These are phyloP conservation scores for Pythium scleroteichum DNA, from an alignment of 352 stramenopile species.

Conservation along the genomic window DNA sequence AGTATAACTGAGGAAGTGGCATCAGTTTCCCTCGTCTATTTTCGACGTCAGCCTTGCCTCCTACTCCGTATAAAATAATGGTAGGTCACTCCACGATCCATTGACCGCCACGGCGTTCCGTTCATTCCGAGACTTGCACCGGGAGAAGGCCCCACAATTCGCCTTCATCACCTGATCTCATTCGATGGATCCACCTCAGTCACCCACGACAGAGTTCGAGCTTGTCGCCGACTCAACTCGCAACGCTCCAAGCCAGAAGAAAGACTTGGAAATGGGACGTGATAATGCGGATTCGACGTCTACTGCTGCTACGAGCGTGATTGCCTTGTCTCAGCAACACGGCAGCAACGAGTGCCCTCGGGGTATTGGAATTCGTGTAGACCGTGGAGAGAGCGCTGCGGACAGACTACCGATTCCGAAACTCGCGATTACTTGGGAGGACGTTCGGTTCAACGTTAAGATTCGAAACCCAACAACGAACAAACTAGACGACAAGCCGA, in stretches of 20 bases:
- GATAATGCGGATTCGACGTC: constrained; percentile 18
- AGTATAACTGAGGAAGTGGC: too few relatives aligned
- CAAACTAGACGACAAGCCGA: constrained; percentile 33
- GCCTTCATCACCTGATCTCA: too few relatives aligned
- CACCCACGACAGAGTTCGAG: constrained; percentile 17
- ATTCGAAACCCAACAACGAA: constrained; percentile 31
- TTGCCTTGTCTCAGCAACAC: constrained; percentile 3
- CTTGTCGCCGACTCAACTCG: constrained; percentile 22
- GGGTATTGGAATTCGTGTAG: constrained; percentile 17
- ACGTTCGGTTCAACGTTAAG: constrained; percentile 34
- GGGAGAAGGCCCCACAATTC: neutral
- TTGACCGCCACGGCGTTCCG: too few relatives aligned
- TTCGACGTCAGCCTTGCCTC: too few relatives aligned
- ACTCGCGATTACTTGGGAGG: constrained; percentile 28
- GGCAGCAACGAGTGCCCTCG: neutral
- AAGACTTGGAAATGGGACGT: constrained; percentile 10
- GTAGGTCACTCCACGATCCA: too few relatives aligned
- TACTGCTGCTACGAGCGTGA: constrained; percentile 14
- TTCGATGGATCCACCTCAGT: constrained; percentile 24
- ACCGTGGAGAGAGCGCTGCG: constrained; percentile 3
- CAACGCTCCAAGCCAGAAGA: neutral
- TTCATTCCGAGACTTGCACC: constrained; percentile 4
- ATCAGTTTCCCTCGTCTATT: too few relatives aligned
- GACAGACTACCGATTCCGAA: constrained; percentile 32
- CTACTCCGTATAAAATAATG: too few relatives aligned